These are phyloP conservation scores for Xylaria sp. DNA, from an alignment of 2,329 filamentous ascomycete genomes.

Conservation along the genomic window DNA sequence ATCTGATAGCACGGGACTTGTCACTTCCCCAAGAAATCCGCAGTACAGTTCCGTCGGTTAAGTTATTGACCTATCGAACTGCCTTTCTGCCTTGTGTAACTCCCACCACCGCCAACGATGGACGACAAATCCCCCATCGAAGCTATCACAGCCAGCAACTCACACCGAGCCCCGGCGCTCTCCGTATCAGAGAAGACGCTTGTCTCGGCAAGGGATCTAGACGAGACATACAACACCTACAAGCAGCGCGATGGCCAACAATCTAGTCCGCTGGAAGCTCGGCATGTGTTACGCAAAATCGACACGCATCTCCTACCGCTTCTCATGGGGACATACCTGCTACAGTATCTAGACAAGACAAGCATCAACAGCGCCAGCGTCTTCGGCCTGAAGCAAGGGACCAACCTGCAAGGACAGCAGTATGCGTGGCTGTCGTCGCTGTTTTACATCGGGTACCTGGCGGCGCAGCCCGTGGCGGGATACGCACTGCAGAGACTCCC, in stretches of 20 bases:
- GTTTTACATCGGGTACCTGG: slow-evolving; percentile 40
- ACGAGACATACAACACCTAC: slow-evolving; percentile 45
- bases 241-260: slow-evolving; percentile 34
- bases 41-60: no score
- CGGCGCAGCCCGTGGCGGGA: slow-evolving; percentile 38
- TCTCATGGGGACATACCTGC: slow-evolving; percentile 42
- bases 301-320: slow-evolving; percentile 41
- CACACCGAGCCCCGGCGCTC: slow-evolving; percentile 4
- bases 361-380: slow-evolving; percentile 57
- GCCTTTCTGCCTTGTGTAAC: background rate
- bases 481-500: slow-evolving; percentile 38
- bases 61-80: background rate
- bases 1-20: no score
- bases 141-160: background rate
- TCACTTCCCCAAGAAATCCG: no score
- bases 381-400: slow-evolving; percentile 54
- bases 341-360: slow-evolving; percentile 47
- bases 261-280: slow-evolving; percentile 38
- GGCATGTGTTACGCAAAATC: slow-evolving; percentile 40
- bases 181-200: slow-evolving; percentile 14
- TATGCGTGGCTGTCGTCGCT: slow-evolving; percentile 55
- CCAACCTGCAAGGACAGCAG: slow-evolving; percentile 54
- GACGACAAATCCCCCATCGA: slow-evolving; percentile 24
- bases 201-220: slow-evolving; percentile 39
- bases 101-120: slow-evolving; percentile 14